Evolutionary conservation across 805 yeast genomes (phyloP).

Genomic region (Saccharomycopsis fibuligera): DNA sequence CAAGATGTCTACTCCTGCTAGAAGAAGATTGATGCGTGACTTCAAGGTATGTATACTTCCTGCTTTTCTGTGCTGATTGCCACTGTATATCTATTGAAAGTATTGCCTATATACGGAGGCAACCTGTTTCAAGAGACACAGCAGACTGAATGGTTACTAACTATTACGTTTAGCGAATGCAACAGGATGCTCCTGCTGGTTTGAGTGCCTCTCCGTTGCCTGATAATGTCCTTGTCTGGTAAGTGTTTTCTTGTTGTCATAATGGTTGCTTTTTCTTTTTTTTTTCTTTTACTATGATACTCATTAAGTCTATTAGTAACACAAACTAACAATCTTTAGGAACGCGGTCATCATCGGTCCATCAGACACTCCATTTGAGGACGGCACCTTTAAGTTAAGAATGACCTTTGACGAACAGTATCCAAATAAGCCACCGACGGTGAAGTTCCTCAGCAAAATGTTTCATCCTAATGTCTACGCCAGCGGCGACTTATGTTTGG

Average conservation of each 20-base stretch:
- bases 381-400: slow-evolving; percentile 85
- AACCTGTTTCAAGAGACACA: not conserved
- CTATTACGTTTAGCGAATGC: slow-evolving; percentile 59
- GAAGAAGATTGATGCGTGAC: slow-evolving; percentile 97
- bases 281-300: not conserved
- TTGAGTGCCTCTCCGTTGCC: slow-evolving; percentile 96
- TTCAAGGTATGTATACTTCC: slow-evolving; percentile 79
- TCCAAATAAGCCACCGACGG: slow-evolving; percentile 94
- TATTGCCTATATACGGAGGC: no score
- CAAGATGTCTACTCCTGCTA: slow-evolving; percentile 94
- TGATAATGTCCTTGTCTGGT: slow-evolving; percentile 93
- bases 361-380: slow-evolving; percentile 95
- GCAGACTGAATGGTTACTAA: slow-evolving; percentile 4
- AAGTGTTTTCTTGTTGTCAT: slow-evolving; percentile 21
- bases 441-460: slow-evolving; percentile 87
- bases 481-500: slow-evolving; percentile 90
- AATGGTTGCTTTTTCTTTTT: slow-evolving; percentile 1
- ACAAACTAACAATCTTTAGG: slow-evolving; percentile 28
- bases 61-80: no score
- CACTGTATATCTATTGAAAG: no score
- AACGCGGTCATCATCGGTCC: slow-evolving; percentile 98
- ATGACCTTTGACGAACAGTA: slow-evolving; percentile 94
- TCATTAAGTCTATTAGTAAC: not conserved
- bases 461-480: slow-evolving; percentile 98
- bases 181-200: slow-evolving; percentile 97